These are phyloP conservation scores for Hordeum vulgare DNA, from an alignment of 176 grass and related monocot genomes.

Conservation along the genomic window DNA sequence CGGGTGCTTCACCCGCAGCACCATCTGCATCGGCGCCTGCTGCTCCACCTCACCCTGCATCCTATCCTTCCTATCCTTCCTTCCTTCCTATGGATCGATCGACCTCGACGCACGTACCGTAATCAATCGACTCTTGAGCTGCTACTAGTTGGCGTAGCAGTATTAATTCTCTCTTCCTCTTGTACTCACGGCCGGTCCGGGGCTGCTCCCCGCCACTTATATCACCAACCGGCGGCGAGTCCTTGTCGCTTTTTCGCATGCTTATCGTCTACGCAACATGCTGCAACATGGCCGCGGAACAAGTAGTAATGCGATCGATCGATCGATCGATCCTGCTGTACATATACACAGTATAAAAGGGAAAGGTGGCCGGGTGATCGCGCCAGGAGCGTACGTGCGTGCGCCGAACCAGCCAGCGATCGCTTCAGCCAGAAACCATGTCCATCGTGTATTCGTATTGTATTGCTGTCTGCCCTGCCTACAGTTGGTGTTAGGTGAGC, in stretches of 20 bases:
- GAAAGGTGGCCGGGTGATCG: neutral
- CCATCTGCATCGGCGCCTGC: conserved; percentile 54
- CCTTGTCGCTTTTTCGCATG: conserved; percentile 18
- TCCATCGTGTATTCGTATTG: neutral
- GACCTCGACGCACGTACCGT: neutral
- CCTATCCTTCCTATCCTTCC: no score
- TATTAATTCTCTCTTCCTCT: neutral
- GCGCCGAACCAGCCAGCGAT: neutral
- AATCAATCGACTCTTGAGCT: neutral
- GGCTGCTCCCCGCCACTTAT: conserved; percentile 15
- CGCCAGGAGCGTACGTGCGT: neutral
- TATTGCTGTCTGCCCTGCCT: neutral
- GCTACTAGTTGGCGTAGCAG: neutral
- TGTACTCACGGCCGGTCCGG: neutral
- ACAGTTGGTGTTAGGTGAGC: conserved; percentile 11
- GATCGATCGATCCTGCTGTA: neutral
- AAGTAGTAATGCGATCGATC: neutral
- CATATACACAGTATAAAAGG: neutral
- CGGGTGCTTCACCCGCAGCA: conserved; percentile 65
- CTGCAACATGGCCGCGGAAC: neutral
- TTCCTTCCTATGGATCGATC: no score
- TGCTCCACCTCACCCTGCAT: conserved; percentile 61
- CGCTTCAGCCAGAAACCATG: conserved; percentile 22
- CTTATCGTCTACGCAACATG: conserved; percentile 35
- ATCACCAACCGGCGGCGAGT: neutral